phyloP scores from a whole-genome alignment of 257 asterid genomes.

The Vinca minor region DNA sequence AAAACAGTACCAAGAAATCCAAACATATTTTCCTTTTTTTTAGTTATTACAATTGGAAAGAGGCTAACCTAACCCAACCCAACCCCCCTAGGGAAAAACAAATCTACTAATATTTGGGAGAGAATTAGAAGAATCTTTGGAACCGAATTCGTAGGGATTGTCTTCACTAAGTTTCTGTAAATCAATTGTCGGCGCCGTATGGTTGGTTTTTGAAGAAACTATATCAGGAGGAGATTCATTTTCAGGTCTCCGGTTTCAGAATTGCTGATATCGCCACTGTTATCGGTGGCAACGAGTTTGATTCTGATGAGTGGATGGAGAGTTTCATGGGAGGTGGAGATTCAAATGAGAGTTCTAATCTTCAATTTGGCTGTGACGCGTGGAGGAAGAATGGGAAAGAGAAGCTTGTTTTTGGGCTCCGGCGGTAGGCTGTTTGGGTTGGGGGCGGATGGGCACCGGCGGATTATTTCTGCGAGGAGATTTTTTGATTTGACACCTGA shows the following conservation, averaged over 20 bases:
- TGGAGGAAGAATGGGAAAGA: too few relatives aligned
- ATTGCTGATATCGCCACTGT: constrained; percentile 53
- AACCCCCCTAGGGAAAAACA: too few relatives aligned
- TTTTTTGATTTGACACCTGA: constrained; percentile 75
- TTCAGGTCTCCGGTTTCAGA: constrained; percentile 43
- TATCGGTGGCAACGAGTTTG: constrained; percentile 60
- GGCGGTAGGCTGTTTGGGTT: too few relatives aligned
- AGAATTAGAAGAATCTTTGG: constrained; percentile 51
- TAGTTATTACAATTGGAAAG: too few relatives aligned
- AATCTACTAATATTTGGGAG: constrained; percentile 85
- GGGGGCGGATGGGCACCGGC: too few relatives aligned
- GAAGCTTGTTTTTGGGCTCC: too few relatives aligned
- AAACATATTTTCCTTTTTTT: too few relatives aligned
- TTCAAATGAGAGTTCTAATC: constrained; percentile 54
- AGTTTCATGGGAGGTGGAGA: constrained; percentile 74
- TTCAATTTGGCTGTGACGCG: constrained; percentile 49
- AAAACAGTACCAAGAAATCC: too few relatives aligned
- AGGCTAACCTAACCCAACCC: too few relatives aligned
- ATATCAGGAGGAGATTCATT: constrained; percentile 1
- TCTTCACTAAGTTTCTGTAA: constrained; percentile 48
- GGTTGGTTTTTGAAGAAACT: constrained; percentile 12
- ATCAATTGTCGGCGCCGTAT: constrained; percentile 43
- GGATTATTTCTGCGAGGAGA: constrained; percentile 53
- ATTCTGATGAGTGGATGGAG: constrained; percentile 98
- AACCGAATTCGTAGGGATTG: constrained; percentile 27